Evolutionary conservation across 108 stramenopile genomes (phyloP), one percentile per base, ranked within the genome.

Genomic region (Skeletonema potamos): DNA sequence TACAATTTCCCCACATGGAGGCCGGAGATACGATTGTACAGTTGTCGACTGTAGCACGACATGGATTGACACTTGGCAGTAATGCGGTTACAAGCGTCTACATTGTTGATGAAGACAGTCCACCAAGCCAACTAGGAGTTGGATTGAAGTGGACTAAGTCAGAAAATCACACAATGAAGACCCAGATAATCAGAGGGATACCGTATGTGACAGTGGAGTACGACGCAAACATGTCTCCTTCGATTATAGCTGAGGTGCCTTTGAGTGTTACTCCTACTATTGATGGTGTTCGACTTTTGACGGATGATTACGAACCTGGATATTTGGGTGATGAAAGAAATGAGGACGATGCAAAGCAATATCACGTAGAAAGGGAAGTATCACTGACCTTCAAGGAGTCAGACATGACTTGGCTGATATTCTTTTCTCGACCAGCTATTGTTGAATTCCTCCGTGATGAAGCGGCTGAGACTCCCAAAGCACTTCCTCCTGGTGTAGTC

Each of bases 361-460:
- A 67, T 46, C 48, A 58, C 2, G 93, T 89, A 0, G 66, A 89
- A 27, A 73, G 65, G 4, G 87, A 93, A 55, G 22, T 95, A 13
- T 72, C 89, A 63, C 51, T 97, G 8, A 67, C 73, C 48, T 92
- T 95, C 69, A 62, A 60, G 15, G 80, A 80, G 32, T 89, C 87
- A 26, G 94, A 96, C 66, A 87, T 86, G 58, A 91, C 96, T 3
- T 98, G 97, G 97, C 76, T 96, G 6, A 82, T 95, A 20, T 98
- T 97, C 73, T 78, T 93, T 58, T 96, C 95, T 12, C 72, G 86
- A 24, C 94, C 97, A 10, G 87, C 79, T n/a, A 62, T 62, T 46
- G 76, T 97, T 17, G 46, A 65, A 29, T 91, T 86, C 61, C 66
- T 64, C 51, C 69, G 64, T 32, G 37, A 54, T 20, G 54, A 64